Base-by-base conservation (phyloP, 352 stramenopile species). In the Phytophthora sp. region DNA sequence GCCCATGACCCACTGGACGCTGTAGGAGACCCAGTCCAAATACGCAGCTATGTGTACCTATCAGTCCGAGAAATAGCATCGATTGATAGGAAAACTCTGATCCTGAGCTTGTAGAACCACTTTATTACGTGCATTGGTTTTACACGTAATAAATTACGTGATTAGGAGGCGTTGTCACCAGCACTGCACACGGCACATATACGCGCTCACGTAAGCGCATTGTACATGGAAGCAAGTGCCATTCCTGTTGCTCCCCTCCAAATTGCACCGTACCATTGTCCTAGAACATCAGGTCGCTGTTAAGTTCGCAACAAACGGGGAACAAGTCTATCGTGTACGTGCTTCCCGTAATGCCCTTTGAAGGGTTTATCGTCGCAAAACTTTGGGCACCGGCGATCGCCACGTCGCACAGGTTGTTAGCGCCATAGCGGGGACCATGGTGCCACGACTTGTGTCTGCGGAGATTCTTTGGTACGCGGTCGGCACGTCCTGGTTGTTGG, bases 51-150 rank as follows among this genome's bases (percentile, higher is more conserved):
- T 33, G 41, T 87, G 88, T 7, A 98, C 65, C 11, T 83, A 80
- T 72, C 90, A 95, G 60, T 98, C 97, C 20, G 88, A 82, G n/a
- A n/a, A 91, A 97, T 13, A 98, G 89, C 2, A 94, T 95, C 59
- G 97, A 94, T 67, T 73, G 65, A 56, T 86, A 74, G 24, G 51
- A 63, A 36, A 71, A 71, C 15, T 6, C 80, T 46, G 66, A 80
- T 35, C 39, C 69, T 13, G 66, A 62, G 29, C 47, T 69, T 0
- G 53, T 74, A 5, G 56, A 79, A 12, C 54, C 76, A 30, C 51
- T 71, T 23, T 41, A 76, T 26, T 68, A 63, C 42, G 42, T 42
- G 31, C 74, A 76, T 8, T 76, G n/a, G n/a, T n/a, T n/a, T n/a
- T n/a, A n/a, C n/a, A n/a, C n/a, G n/a, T n/a, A n/a, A n/a, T n/a